These are phyloP conservation scores for Microdochium paspali DNA, from an alignment of 2,329 filamentous ascomycete species.

Conservation along the genomic window DNA sequence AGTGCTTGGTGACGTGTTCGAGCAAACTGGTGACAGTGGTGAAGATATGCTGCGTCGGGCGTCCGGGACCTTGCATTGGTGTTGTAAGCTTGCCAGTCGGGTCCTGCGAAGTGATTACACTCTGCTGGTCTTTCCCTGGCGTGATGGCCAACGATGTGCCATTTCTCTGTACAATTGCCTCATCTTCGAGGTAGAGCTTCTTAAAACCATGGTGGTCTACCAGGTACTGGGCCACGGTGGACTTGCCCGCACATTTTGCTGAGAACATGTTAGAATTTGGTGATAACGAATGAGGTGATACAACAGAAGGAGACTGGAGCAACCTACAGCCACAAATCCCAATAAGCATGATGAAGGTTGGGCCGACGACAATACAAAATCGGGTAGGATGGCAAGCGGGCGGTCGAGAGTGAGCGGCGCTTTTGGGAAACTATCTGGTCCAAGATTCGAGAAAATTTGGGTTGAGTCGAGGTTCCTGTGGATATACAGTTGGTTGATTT, in stretches of 20 bases:
- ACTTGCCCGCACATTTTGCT: conserved; percentile 93
- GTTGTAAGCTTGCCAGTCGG: not conserved
- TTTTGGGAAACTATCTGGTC: too few relatives aligned
- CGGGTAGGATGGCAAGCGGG: not conserved
- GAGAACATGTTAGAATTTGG: conserved; percentile 9
- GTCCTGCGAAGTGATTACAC: too few relatives aligned
- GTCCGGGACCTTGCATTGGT: conserved; percentile 2
- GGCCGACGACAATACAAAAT: not conserved
- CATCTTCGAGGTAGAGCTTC: conserved; percentile 49
- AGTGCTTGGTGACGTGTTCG: conserved; percentile 76
- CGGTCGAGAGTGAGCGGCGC: too few relatives aligned
- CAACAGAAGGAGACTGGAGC: conserved; percentile 6
- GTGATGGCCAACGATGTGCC: conserved; percentile 2
- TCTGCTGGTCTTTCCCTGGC: not conserved
- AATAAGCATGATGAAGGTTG: conserved; percentile 55
- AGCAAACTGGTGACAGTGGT: conserved; percentile 58
- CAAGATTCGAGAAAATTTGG: too few relatives aligned
- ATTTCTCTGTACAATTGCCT: conserved; percentile 4
- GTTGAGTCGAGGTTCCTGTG: too few relatives aligned
- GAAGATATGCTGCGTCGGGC: conserved; percentile 44
- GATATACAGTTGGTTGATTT: too few relatives aligned
- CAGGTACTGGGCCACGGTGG: conserved; percentile 80
- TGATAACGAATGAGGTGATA: conserved; percentile 3
- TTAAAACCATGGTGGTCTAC: conserved; percentile 76
- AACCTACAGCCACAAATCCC: conserved; percentile 63